Base-by-base conservation (phyloP, 2,329 filamentous ascomycete species). In the Trichoderma simmonsii region DNA sequence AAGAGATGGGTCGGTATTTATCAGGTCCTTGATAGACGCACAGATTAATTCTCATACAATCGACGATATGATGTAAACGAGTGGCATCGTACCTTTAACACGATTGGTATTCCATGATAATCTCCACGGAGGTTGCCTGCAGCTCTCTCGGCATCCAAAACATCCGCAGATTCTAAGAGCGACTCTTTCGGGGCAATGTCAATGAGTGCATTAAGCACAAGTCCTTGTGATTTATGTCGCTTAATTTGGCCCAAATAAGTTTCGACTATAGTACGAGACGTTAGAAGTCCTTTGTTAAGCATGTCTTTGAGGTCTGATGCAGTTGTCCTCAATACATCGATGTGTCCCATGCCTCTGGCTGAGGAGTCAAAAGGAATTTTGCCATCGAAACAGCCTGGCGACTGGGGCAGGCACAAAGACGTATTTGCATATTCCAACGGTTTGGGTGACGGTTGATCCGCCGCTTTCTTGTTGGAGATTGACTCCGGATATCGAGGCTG, bases 31-130 rank as follows among this genome's bases (percentile, higher is more conserved):
- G 0, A 54, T 26, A 54, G 4, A 26, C 4, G 11, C 3, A 26
- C 9, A 24, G 48, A 14, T 39, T 12, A 54, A 26, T 9, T 26
- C 11, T 14, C 48, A 26, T 12, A 9, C 21, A 26, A 54, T 54
- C 12, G 6, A 4, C 12, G n/a, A n/a, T n/a, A n/a, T n/a, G 26
- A 26, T 15, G 4, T 3, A 4, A 56, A 26, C 0, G 7, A 4
- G 24, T 26, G 24, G 0, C 3, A 26, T 0, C 34, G 14, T 56
- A 56, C 51, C 51, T 56, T 56, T 0, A 56, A 6, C 3, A 56
- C 51, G 1, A 56, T 56, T 1, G 51, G 51, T 1, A 56, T 26
- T 4, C 51, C 51, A 15, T 56, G 51, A 26, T 56, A 26, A 6
- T 7, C 5, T 26, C 51, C 21, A 15, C 51, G 51, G 2, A 56